Base-by-base conservation (phyloP, 176 grass and related monocot genomes). In the Carex myosuroides region DNA sequence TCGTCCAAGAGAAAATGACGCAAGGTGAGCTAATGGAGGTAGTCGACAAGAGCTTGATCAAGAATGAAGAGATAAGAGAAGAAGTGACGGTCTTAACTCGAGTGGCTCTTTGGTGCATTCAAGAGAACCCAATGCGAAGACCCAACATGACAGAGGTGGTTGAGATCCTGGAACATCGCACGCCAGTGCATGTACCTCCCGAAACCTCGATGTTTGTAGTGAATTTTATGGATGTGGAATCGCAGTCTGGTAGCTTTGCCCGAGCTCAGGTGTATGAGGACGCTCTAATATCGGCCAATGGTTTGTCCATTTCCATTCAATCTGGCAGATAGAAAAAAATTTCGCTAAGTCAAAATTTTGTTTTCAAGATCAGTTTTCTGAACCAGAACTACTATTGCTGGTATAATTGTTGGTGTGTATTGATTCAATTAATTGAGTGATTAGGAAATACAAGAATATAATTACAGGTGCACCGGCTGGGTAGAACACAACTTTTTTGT, bases 121-220 rank as follows among this genome's bases (percentile, higher is more conserved):
- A 92, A 69, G 66, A 81, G 26, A 77, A 44, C 32, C 81, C 85
- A 6, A 77, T 85, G 16, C 50, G 44, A 35, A 90, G 91, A 30
- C 85, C 88, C 0, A 85, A 59, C 81, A 92, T 89, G 83, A 41
- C 37, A 0, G 29, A 67, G 10, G 88, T 85, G 0, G 70, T 87
- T 24, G 81, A 85, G 32, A 90, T 90, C 76, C 81, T 92, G 26
- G 79, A 92, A 67, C 70, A 83, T 13, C 73, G 81, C 11, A 74
- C 62, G 18, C 13, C 83, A 32, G 91, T 87, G 24, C 52, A 70
- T 64, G 8, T 85, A 81, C 85, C 81, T 17, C 90, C 87, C 44
- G 87, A 85, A 46, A 89, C 42, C 35, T 82, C 57, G 2, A 76
- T 80, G 57, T 87, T 89, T 52, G 1, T 62, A 29, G 22, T 67